A percentile compares a stretch with the other conserved stretches of the same genome.
Evolutionary conservation across 495 filamentous ascomycete species (phyloP).

Genomic region (Annulohypoxylon maeteangense): DNA sequence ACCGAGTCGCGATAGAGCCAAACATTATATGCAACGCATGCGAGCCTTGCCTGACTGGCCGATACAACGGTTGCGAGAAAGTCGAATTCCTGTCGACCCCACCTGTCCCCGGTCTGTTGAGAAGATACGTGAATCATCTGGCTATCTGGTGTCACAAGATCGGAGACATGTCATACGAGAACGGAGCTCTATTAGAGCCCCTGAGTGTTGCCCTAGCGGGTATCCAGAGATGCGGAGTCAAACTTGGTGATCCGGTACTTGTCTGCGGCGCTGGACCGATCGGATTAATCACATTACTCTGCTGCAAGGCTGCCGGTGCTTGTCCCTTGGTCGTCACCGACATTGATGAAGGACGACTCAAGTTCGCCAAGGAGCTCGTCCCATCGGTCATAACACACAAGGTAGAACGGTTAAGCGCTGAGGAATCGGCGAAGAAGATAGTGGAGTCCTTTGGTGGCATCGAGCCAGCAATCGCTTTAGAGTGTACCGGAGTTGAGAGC

Average conservation of each 20-base stretch:
- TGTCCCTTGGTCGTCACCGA: slow-evolving; percentile 91
- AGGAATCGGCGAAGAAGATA: slow-evolving; percentile 74
- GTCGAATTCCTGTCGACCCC: slow-evolving; percentile 90
- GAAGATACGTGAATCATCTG: slow-evolving; percentile 92
- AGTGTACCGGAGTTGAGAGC: slow-evolving; percentile 95
- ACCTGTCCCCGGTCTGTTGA: slow-evolving; percentile 85
- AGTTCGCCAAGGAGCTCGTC: slow-evolving; percentile 82
- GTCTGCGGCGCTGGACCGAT: slow-evolving; percentile 94
- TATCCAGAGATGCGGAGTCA: slow-evolving; percentile 79
- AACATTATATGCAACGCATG: slow-evolving; percentile 89
- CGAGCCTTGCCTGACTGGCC: slow-evolving; percentile 87
- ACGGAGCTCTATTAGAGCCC: slow-evolving; percentile 88
- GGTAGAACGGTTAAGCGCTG: slow-evolving; percentile 74
- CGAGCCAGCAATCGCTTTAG: slow-evolving; percentile 79
- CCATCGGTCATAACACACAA: slow-evolving; percentile 79
- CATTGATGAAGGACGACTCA: slow-evolving; percentile 84
- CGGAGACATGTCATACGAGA: slow-evolving; percentile 85
- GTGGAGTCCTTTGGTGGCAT: slow-evolving; percentile 73
- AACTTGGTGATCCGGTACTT: slow-evolving; percentile 82
- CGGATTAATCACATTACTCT: slow-evolving; percentile 84
- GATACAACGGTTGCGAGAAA: slow-evolving; percentile 90
- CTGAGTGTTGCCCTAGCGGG: slow-evolving; percentile 86
- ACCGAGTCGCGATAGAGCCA: slow-evolving; percentile 90
- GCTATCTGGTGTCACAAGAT: slow-evolving; percentile 96
- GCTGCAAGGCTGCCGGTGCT: slow-evolving; percentile 83